These are phyloP conservation scores for Quercus cerris DNA, from an alignment of 306 rosid genomes.

Conservation along the genomic window DNA sequence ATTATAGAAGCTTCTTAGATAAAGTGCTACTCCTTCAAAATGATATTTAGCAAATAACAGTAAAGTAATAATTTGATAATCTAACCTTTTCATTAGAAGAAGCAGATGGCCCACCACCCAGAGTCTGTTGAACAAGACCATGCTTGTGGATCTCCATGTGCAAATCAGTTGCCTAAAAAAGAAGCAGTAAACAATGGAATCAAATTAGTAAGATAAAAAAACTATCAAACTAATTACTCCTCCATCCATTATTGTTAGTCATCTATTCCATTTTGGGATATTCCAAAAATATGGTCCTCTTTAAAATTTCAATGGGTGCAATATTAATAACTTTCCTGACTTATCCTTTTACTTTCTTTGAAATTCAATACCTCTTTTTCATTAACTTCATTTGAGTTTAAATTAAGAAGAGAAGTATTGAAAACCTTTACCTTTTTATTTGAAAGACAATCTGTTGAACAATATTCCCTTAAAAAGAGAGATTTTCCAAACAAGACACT, in stretches of 20 bases:
- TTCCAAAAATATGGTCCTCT: too few relatives aligned
- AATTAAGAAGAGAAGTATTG: too few relatives aligned
- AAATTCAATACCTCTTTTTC: too few relatives aligned
- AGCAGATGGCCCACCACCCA: constrained; percentile 43
- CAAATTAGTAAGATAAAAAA: background rate
- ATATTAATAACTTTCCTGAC: too few relatives aligned
- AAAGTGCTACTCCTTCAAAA: background rate
- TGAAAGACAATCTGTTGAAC: too few relatives aligned
- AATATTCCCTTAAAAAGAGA: too few relatives aligned
- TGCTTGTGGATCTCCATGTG: constrained; percentile 72
- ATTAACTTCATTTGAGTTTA: too few relatives aligned
- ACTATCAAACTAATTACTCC: background rate
- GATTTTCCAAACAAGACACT: background rate
- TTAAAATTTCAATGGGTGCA: too few relatives aligned
- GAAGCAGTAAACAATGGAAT: background rate
- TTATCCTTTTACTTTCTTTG: too few relatives aligned
- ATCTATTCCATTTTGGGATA: too few relatives aligned
- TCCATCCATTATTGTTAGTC: too few relatives aligned
- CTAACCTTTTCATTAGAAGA: constrained; percentile 56
- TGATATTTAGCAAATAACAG: background rate
- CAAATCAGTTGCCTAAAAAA: constrained; percentile 60
- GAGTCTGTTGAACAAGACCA: constrained; percentile 49
- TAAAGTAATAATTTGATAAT: background rate
- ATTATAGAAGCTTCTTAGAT: background rate
- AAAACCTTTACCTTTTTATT: too few relatives aligned